Base-by-base conservation (phyloP, 768 basidiomycete genomes). In the Tulasnella sp. region DNA sequence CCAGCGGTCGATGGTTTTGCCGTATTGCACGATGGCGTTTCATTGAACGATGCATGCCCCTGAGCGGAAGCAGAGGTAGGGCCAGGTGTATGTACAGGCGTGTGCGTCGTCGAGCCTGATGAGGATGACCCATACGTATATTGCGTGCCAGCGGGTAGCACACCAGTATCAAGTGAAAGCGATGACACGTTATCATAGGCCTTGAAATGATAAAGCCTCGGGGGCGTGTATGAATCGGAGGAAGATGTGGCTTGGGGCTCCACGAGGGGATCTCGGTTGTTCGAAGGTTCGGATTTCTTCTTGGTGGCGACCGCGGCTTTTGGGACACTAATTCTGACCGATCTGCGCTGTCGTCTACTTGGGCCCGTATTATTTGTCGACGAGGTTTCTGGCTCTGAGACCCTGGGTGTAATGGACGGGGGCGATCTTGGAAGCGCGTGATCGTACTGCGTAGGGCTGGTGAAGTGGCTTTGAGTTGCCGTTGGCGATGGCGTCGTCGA, bases 161-260 rank as follows among this genome's bases (percentile, higher is more conserved):
- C 50, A 19, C 21, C 50, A 30, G 27, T 26, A 9, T 19, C 50
- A 7, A 23, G 21, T 11, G 55, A 38, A 45, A 26, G 19, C 11
- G 42, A 15, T n/a, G 45, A 19, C 8, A 56, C 41, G 55, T 43
- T 56, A 23, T 56, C 41, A 24, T 43, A 56, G 44, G 55, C 34
- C 41, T 56, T 56, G 55, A 56, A 56, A 27, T 56, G 55, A 44
- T 56, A 56, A 17, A 43, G 55, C 26, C 55, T 56, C 26, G 55
- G 41, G 55, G 55, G 55, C 38, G 44, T 30, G 41, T 42, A 26
- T 43, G 55, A 43, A 8, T 56, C 55, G 10, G 41, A n/a, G 42
- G 41, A 38, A 38, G 34, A 19, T 38, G 41, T 30, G 26, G 55
- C 55, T 32, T 56, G 41, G 19, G 55, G 27, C 23, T 44, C 55